A percentile compares a stretch with the other conserved stretches of the same genome.
Evolutionary conservation across 352 stramenopile species (phyloP).

Genomic region (Phytophthora capsici): DNA sequence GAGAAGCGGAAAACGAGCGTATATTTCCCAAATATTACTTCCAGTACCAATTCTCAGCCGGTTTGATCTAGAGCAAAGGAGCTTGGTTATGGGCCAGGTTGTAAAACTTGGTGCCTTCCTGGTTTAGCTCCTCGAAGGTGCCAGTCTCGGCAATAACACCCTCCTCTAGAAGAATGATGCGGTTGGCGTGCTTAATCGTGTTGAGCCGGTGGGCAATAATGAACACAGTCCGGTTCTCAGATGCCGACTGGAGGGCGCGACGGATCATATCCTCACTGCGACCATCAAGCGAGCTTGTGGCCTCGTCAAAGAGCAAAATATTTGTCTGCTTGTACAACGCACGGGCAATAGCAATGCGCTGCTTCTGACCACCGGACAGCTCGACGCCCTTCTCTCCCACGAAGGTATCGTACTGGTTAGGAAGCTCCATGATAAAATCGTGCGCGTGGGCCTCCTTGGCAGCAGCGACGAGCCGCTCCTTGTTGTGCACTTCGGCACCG

Average conservation of each 20-base stretch:
- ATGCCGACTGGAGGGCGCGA: slow-evolving; percentile 62
- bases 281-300: slow-evolving; percentile 84
- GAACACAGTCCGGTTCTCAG: slow-evolving; percentile 79
- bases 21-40: slow-evolving; percentile 29
- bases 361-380: slow-evolving; percentile 97
- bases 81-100: slow-evolving; percentile 70
- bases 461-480: slow-evolving; percentile 61
- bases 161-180: slow-evolving; percentile 86
- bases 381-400: slow-evolving; percentile 98
- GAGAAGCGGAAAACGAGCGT: slow-evolving; percentile 8
- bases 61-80: slow-evolving; percentile 53
- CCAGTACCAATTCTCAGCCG: slow-evolving; percentile 23
- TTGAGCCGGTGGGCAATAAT: slow-evolving; percentile 88
- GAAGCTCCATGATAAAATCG: slow-evolving; percentile 85
- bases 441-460: slow-evolving; percentile 79
- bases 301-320: slow-evolving; percentile 86
- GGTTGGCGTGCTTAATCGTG: slow-evolving; percentile 86
- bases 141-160: slow-evolving; percentile 79
- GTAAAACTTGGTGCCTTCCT: slow-evolving; percentile 82
- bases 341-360: slow-evolving; percentile 90
- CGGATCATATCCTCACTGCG: slow-evolving; percentile 85
- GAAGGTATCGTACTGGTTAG: slow-evolving; percentile 95
- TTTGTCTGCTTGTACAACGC: slow-evolving; percentile 85
- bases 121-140: slow-evolving; percentile 79
- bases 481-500: slow-evolving; percentile 56